Percentiles rank a stretch among this genome's conserved stretches.
Conservation (phyloP, 176 grass and related monocot genomes). For the Raddia guianensis region DNA sequence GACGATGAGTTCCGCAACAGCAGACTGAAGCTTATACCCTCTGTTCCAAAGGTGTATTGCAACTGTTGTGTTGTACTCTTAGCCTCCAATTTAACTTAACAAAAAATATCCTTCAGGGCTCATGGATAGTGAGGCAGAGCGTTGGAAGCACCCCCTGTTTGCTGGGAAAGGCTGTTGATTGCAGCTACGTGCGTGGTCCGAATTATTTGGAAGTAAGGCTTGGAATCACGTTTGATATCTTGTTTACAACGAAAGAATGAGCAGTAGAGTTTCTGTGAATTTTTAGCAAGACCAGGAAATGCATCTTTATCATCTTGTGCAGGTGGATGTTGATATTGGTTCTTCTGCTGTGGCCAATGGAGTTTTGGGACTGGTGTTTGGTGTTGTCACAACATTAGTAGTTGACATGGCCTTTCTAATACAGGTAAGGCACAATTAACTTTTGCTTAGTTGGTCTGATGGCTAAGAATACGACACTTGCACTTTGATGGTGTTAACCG, state of each 20-base stretch:
- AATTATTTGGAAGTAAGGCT: conserved; percentile 88
- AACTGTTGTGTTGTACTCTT: background rate
- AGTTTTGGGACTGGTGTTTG: conserved; percentile 88
- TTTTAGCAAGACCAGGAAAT: background rate
- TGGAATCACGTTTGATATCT: background rate
- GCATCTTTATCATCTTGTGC: conserved; percentile 6
- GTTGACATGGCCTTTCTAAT: conserved; percentile 97
- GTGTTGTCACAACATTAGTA: conserved; percentile 75
- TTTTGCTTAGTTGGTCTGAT: no score
- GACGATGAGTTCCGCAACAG: conserved; percentile 96
- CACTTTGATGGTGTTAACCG: no score
- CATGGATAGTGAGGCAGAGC: conserved; percentile 98
- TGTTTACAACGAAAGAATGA: background rate
- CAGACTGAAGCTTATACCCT: conserved; percentile 90
- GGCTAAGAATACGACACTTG: no score
- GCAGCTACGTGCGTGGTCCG: conserved; percentile 66
- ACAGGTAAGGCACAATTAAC: conserved; percentile 50
- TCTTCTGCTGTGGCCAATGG: conserved; percentile 94
- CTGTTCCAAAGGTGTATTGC: conserved; percentile 72
- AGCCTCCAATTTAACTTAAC: background rate
- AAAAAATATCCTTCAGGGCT: conserved; percentile 52
- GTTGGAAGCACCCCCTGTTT: conserved; percentile 85
- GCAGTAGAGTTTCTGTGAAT: background rate
- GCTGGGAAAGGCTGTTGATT: conserved; percentile 90
- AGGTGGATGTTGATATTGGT: conserved; percentile 95